Conservation (phyloP, 179 eudicot genomes). For the Beta corolliflora region DNA sequence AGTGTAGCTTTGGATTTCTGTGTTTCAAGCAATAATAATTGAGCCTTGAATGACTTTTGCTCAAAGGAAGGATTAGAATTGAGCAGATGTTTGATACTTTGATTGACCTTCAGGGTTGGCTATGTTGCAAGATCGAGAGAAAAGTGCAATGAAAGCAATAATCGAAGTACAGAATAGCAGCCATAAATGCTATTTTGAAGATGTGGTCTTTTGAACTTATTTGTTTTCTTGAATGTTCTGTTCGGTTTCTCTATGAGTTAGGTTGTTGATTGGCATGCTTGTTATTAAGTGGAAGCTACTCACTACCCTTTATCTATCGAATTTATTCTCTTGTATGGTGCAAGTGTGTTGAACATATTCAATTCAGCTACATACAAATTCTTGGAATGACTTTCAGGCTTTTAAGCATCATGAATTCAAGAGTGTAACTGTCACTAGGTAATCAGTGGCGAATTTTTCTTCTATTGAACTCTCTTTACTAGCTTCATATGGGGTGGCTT, state of each 20-base stretch:
- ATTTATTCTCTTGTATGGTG: not conserved
- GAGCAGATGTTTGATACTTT: not conserved
- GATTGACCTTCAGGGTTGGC: not conserved
- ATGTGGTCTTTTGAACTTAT: no score
- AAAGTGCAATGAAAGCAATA: no score
- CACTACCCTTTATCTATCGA: not conserved
- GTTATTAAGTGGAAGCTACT: not conserved
- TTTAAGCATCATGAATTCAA: slow-evolving; percentile 9
- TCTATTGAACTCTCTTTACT: not conserved
- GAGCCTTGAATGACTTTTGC: no score
- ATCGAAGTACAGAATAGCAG: not conserved
- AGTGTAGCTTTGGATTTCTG: no score
- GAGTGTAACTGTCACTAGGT: not conserved
- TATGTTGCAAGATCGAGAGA: not conserved
- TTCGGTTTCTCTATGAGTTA: not conserved
- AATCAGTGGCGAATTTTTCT: not conserved
- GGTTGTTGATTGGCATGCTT: not conserved
- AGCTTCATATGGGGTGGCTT: not conserved
- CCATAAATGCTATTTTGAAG: not conserved
- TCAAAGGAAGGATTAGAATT: not conserved
- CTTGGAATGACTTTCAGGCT: slow-evolving; percentile 3
- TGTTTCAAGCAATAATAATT: no score
- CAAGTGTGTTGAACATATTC: not conserved
- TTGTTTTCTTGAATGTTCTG: not conserved
- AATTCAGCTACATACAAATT: not conserved